phyloP scores from a whole-genome alignment of 2,329 filamentous ascomycete species.

The Aspergillus sergii region DNA sequence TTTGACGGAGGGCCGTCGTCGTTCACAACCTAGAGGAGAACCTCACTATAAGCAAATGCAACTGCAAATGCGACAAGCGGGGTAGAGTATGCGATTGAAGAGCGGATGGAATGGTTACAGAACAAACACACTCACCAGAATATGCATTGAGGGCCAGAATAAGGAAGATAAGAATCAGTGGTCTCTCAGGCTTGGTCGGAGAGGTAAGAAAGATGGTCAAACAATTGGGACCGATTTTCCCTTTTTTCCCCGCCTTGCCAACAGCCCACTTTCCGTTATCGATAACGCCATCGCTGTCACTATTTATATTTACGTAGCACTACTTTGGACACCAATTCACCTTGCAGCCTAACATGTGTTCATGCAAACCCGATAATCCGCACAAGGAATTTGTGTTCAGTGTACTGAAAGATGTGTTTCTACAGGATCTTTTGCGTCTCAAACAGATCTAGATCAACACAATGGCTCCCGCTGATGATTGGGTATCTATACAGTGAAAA shows the following conservation, averaged over 20 bases:
- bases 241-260: conserved; percentile 15
- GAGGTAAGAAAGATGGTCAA: conserved; percentile 9
- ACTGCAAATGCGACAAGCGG: background rate
- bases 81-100: background rate
- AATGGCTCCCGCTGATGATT: background rate
- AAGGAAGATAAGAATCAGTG: background rate
- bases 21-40: conserved; percentile 54
- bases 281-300: conserved; percentile 15
- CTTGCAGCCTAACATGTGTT: background rate
- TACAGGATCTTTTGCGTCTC: background rate
- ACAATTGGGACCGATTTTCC: background rate
- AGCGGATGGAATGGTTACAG: background rate
- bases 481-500: background rate
- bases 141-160: conserved; percentile 47
- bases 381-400: background rate
- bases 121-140: conserved; percentile 45
- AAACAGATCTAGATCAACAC: background rate
- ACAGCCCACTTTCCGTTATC: conserved; percentile 22
- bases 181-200: background rate
- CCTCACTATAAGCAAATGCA: conserved; percentile 7
- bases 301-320: background rate
- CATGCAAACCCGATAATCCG: background rate
- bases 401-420: background rate
- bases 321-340: background rate
- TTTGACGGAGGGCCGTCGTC: conserved; percentile 80